phyloP scores from a whole-genome alignment of 371 early-diverging fungal genomes.

The Mortierella sp. region DNA sequence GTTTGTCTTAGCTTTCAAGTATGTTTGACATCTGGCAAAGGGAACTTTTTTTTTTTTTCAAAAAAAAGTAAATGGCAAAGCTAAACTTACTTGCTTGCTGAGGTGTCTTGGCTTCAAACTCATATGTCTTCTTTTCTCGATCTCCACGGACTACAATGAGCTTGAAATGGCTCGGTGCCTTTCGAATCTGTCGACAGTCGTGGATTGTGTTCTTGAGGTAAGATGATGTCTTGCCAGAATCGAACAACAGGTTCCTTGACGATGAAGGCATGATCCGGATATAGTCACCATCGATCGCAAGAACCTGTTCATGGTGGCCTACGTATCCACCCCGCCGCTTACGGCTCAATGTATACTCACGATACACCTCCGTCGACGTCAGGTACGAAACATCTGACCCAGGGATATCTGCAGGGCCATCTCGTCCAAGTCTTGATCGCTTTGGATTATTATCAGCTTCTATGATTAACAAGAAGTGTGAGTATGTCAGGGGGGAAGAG shows the following conservation, averaged over 20 bases:
- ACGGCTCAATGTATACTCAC: constrained; percentile 78
- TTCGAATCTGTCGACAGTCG: constrained; percentile 84
- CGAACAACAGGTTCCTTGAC: constrained; percentile 78
- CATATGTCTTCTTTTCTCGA: constrained; percentile 78
- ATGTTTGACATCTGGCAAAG: background rate
- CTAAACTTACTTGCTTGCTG: constrained; percentile 74
- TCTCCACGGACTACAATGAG: constrained; percentile 70
- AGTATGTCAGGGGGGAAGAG: too few species aligned
- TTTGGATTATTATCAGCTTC: constrained; percentile 18
- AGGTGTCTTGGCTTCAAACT: constrained; percentile 78
- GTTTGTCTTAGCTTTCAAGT: background rate
- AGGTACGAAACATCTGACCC: constrained; percentile 44
- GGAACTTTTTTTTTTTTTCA: constrained; percentile 1
- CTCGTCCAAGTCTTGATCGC: constrained; percentile 17
- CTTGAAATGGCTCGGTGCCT: constrained; percentile 80
- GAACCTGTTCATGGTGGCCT: constrained; percentile 85
- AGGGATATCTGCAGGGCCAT: constrained; percentile 31
- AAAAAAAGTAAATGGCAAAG: background rate
- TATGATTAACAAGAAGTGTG: background rate
- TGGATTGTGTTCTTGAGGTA: constrained; percentile 82
- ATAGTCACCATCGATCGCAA: constrained; percentile 95
- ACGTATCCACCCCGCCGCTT: constrained; percentile 77
- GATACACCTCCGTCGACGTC: constrained; percentile 31
- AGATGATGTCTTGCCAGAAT: constrained; percentile 83
- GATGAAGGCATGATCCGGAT: constrained; percentile 91